Conservation (phyloP, 139 green algal species). For the Medakamo hakoo region DNA sequence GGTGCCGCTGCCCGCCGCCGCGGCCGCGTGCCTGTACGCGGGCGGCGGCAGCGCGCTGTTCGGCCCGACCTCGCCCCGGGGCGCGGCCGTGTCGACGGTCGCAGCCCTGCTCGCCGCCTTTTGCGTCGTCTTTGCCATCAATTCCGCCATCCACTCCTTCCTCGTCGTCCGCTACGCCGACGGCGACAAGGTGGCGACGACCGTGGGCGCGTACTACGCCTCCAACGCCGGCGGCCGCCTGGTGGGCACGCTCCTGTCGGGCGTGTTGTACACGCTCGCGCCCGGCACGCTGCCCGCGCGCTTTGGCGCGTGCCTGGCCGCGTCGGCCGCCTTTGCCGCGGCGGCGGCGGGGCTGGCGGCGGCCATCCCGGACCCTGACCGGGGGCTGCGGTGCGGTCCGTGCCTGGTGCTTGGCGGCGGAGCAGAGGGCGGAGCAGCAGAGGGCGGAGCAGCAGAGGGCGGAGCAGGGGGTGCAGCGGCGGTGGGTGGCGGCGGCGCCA, state of each 20-base stretch:
- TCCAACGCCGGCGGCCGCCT: conserved; percentile 63
- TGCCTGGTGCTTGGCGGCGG: no score
- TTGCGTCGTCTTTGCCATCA: conserved; percentile 73
- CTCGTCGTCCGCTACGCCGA: conserved; percentile 60
- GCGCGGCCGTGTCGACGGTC: conserved; percentile 8
- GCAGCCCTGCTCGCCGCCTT: conserved; percentile 39
- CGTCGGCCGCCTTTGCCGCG: conserved; percentile 35
- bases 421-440: no score
- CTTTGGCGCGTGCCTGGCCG: conserved; percentile 63
- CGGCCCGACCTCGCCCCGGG: conserved; percentile 6
- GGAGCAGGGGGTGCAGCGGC: no score
- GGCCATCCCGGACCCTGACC: not conserved
- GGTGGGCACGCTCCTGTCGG: conserved; percentile 51
- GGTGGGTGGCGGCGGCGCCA: no score
- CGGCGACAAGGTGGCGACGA: conserved; percentile 63
- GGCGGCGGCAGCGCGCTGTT: conserved; percentile 28
- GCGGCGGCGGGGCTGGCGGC: conserved; percentile 12
- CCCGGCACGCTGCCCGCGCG: conserved; percentile 30
- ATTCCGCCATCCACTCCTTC: conserved; percentile 65
- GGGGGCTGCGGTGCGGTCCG: not conserved
- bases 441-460: no score
- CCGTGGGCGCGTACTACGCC: conserved; percentile 77
- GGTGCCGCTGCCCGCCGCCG: conserved; percentile 22
- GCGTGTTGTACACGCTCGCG: conserved; percentile 56
- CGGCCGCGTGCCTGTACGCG: conserved; percentile 13